These are phyloP conservation scores for Halophytophthora batemanensis DNA, from an alignment of 352 stramenopile genomes.

Conservation along the genomic window DNA sequence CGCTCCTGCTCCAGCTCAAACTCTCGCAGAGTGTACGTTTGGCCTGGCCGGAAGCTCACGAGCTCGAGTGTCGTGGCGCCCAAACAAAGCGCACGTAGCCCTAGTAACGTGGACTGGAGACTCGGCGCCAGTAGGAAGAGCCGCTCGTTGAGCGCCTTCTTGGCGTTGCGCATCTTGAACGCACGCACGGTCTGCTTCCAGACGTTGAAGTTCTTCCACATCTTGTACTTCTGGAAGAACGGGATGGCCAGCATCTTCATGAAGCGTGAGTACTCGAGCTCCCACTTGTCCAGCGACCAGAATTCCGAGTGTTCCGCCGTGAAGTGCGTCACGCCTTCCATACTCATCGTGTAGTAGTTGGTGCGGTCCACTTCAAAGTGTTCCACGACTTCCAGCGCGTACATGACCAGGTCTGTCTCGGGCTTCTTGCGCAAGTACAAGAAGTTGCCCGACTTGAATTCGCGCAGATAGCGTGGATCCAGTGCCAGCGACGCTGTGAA, in stretches of 20 bases:
- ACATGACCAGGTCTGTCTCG: conserved; percentile 74
- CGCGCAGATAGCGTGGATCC: conserved; percentile 63
- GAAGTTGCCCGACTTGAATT: conserved; percentile 82
- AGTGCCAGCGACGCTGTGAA: conserved; percentile 81
- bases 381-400: conserved; percentile 79
- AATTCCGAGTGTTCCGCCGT: conserved; percentile 87
- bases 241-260: conserved; percentile 87
- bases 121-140: conserved; percentile 89
- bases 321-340: conserved; percentile 92
- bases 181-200: conserved; percentile 89
- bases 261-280: conserved; percentile 91
- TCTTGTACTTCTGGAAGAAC: conserved; percentile 92
- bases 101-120: conserved; percentile 80
- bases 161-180: conserved; percentile 86
- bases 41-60: conserved; percentile 55
- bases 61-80: conserved; percentile 66
- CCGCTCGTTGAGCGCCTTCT: conserved; percentile 70
- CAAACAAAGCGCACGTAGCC: conserved; percentile 70
- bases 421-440: conserved; percentile 71
- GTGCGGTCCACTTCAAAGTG: conserved; percentile 78
- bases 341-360: conserved; percentile 93
- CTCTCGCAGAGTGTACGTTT: conserved; percentile 79
- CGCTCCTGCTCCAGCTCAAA: conserved; percentile 77
- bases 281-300: conserved; percentile 91
- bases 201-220: conserved; percentile 94